A percentile compares a stretch with the other conserved stretches of the same genome.
Conservation (phyloP, 805 yeast species). For the Soucietia sequanensis region DNA sequence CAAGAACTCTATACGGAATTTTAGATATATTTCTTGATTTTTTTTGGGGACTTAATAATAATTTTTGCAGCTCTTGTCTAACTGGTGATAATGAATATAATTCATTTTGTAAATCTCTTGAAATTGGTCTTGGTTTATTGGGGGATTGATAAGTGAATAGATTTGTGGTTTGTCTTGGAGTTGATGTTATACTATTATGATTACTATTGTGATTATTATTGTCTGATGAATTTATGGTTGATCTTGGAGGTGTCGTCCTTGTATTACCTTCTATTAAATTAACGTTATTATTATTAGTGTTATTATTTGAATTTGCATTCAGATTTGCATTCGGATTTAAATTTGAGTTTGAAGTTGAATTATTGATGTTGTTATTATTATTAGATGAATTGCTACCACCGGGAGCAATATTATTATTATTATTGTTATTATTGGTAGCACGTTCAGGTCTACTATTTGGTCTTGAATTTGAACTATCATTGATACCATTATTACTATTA, state of each 20-base stretch:
- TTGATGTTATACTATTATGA: constrained; percentile 9
- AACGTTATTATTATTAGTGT: constrained; percentile 6
- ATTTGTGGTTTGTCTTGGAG: constrained; percentile 52
- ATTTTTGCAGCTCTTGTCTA: constrained; percentile 78
- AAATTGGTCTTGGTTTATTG: constrained; percentile 57
- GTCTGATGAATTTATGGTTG: constrained; percentile 9
- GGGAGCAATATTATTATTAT: constrained; percentile 5
- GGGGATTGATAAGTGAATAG: constrained; percentile 77
- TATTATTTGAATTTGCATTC: neutral
- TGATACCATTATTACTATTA: too few species aligned
- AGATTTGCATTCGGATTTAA: constrained; percentile 1
- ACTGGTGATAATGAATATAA: constrained; percentile 83
- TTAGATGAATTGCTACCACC: neutral
- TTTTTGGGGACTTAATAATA: constrained; percentile 79
- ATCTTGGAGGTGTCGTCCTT: constrained; percentile 10
- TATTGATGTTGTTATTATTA: neutral
- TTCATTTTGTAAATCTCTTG: constrained; percentile 67
- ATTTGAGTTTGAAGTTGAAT: constrained; percentile 3
- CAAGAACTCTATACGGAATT: constrained; percentile 89
- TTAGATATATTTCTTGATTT: constrained; percentile 75
- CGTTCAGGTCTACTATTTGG: constrained; percentile 11
- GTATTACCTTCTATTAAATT: constrained; percentile 1
- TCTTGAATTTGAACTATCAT: constrained; percentile 2
- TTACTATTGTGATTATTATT: constrained; percentile 21
- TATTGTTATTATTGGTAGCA: constrained; percentile 2